Evolutionary conservation across 805 yeast species (phyloP).

Genomic region (Suhomyces faveliae): DNA sequence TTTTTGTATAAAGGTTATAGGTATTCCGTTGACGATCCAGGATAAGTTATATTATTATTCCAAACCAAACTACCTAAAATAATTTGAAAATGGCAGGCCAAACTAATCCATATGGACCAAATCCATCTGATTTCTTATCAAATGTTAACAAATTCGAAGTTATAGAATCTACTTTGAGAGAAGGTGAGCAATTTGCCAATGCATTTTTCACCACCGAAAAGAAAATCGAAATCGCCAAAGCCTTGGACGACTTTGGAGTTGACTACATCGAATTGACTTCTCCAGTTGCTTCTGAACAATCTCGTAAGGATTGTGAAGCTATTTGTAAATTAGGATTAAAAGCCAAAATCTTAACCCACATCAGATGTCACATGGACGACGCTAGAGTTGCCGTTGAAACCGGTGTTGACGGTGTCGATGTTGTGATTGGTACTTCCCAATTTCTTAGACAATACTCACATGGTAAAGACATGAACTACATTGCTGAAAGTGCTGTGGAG

Average conservation of each 20-base stretch:
- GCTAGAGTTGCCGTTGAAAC: constrained; percentile 96
- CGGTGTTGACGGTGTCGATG: constrained; percentile 99
- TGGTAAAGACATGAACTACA: constrained; percentile 98
- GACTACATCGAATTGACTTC: constrained; percentile 97
- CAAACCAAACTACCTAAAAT: neutral
- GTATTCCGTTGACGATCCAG: neutral
- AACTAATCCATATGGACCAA: constrained; percentile 88
- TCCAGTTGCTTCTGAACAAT: constrained; percentile 96
- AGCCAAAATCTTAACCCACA: constrained; percentile 94
- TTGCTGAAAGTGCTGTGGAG: constrained; percentile 92
- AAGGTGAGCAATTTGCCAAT: constrained; percentile 98
- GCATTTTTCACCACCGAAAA: constrained; percentile 93
- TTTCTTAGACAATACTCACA: constrained; percentile 92
- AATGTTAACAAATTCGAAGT: constrained; percentile 86
- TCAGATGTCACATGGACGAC: constrained; percentile 98
- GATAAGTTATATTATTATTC: neutral
- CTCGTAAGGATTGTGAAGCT: constrained; percentile 92
- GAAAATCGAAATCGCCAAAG: constrained; percentile 95
- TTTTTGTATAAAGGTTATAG: constrained; percentile 6
- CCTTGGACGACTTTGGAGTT: constrained; percentile 95
- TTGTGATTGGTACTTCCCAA: constrained; percentile 95
- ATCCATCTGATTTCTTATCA: constrained; percentile 88
- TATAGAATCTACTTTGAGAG: constrained; percentile 94
- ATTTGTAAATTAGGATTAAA: constrained; percentile 95
- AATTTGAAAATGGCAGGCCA: constrained; percentile 9